Evolutionary conservation across 192 early-diverging fungal species (phyloP).

Genomic region (Allomyces macrogynus): DNA sequence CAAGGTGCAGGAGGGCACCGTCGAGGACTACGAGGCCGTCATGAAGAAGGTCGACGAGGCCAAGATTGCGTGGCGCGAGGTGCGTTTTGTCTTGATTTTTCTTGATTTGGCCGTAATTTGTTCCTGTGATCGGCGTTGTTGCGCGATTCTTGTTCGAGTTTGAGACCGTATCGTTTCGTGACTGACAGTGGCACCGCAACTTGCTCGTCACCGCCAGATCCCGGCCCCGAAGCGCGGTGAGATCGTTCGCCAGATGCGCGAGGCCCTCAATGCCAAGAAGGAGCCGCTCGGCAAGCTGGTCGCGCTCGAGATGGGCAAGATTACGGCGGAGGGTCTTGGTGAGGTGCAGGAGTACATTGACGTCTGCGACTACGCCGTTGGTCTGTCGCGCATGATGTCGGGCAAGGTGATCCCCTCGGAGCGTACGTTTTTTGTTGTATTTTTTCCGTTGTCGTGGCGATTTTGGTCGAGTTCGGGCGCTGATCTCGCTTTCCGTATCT

Average conservation of each 20-base stretch:
- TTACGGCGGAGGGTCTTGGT: conserved; percentile 73
- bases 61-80: conserved; percentile 35
- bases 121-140: conserved; percentile 5
- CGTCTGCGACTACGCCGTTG: conserved; percentile 76
- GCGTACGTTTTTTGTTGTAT: conserved; percentile 7
- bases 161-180: not conserved
- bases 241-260: conserved; percentile 72
- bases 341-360: conserved; percentile 96
- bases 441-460: not conserved
- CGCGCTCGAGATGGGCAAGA: conserved; percentile 88
- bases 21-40: conserved; percentile 37
- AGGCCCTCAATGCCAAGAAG: conserved; percentile 50
- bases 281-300: conserved; percentile 69
- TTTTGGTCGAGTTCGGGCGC: not conserved
- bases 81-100: not conserved
- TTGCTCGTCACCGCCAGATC: conserved; percentile 11
- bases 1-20: conserved; percentile 30
- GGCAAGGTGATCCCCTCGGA: conserved; percentile 75
- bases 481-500: not conserved
- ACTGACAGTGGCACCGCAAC: not conserved
- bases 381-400: conserved; percentile 57
- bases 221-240: conserved; percentile 78
- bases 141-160: not conserved
- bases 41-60: conserved; percentile 41
- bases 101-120: not conserved